Base-by-base conservation (phyloP, 257 asterid species). In the Nicotiana noctiflora region DNA sequence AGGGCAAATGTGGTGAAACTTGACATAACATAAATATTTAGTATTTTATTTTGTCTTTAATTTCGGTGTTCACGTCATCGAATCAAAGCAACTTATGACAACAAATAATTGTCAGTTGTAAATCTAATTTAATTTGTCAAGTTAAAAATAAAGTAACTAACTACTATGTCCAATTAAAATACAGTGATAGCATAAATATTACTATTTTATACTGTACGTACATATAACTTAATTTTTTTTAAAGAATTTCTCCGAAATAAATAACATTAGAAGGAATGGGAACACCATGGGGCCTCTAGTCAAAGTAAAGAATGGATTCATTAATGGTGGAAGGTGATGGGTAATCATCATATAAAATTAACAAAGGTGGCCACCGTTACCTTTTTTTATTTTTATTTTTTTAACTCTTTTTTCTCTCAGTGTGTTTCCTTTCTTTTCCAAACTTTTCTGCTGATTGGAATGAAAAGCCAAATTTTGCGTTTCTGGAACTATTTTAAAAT, bases 311-410 rank as follows among this genome's bases (percentile, higher is more conserved):
- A 70, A 21, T 37, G 56, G 13, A 51, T 14, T 4, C 1, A 18
- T 3, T 40, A 3, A 34, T 44, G 77, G 77, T 9, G 55, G 76
- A 34, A 62, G 83, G 77, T 83, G 83, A 86, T 86, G 86, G 52
- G 44, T 81, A 49, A 83, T 67, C 21, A 81, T 79, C 62, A 8
- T 76, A 44, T 72, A 72, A 72, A 46, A 72, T 72, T 44, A 46
- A 46, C 34, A 72, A 82, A 80, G 57, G 74, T 82, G 82, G 56
- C 82, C 90, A 86, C 87, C 88, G 87, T 83, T 87, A 76, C 82
- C 66, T 0, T 31, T 31, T 31, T 31, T 31, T 31, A 4, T 31
- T 31, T 25, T 25, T 25, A 25, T 4, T 31, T 4, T 4, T 4
- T 0, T 0, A 31, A 31, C 34, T 31, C 34, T 31, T 31, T 31